These are phyloP conservation scores for Adansonia gregorii DNA, from an alignment of 441 rosid species.

Conservation along the genomic window DNA sequence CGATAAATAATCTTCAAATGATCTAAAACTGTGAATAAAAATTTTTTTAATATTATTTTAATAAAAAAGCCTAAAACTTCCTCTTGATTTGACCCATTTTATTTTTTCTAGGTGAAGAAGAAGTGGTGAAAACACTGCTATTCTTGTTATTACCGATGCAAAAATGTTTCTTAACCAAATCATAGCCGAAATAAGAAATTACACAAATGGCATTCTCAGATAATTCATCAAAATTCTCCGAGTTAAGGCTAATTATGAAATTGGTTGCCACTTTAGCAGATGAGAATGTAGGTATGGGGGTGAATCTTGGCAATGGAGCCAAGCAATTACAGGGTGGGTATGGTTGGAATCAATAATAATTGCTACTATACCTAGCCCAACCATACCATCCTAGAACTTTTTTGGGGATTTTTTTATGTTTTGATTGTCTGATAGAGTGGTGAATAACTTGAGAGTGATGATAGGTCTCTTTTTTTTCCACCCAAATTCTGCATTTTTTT, in stretches of 20 bases:
- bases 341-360: slow-evolving; percentile 32
- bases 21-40: too few relatives aligned
- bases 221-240: slow-evolving; percentile 26
- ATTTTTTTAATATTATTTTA: too few relatives aligned
- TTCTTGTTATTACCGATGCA: slow-evolving; percentile 26
- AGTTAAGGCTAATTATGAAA: slow-evolving; percentile 4
- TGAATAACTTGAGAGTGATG: slow-evolving; percentile 28
- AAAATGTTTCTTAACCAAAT: slow-evolving; percentile 28
- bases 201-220: slow-evolving; percentile 38
- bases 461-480: slow-evolving; percentile 35
- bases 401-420: slow-evolving; percentile 30
- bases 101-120: slow-evolving; percentile 18
- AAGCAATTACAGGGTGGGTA: background rate
- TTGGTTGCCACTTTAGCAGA: slow-evolving; percentile 25
- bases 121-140: slow-evolving; percentile 24
- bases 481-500: slow-evolving; percentile 29
- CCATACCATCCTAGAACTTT: slow-evolving; percentile 32
- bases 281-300: slow-evolving; percentile 27
- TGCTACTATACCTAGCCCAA: slow-evolving; percentile 40
- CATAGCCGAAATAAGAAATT: slow-evolving; percentile 35
- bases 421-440: slow-evolving; percentile 15
- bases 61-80: background rate
- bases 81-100: slow-evolving; percentile 10
- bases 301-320: slow-evolving; percentile 28
- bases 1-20: too few relatives aligned